Conservation (phyloP, 225 moss, liverwort and hornwort genomes). For the Climacium dendroides region DNA sequence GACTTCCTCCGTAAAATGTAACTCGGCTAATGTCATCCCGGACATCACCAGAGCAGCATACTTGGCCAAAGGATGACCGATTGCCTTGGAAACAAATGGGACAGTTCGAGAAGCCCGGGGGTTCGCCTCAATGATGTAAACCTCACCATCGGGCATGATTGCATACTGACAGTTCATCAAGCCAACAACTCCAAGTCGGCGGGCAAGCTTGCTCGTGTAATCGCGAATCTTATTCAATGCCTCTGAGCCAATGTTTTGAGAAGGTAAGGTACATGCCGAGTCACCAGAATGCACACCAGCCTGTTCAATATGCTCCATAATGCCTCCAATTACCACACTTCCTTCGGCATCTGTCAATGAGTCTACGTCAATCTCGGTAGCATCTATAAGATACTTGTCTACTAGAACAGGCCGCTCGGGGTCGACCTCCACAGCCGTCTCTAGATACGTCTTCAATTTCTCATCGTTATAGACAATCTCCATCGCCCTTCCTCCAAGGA, state of each 20-base stretch:
- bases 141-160: slow-evolving; percentile 53
- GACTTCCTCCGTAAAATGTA: slow-evolving; percentile 64
- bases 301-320: slow-evolving; percentile 99
- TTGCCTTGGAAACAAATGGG: slow-evolving; percentile 98
- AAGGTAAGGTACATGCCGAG: slow-evolving; percentile 81
- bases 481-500: slow-evolving; percentile 98
- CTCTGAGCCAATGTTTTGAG: slow-evolving; percentile 46
- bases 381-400: slow-evolving; percentile 85
- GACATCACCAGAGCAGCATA: slow-evolving; percentile 95
- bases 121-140: slow-evolving; percentile 94
- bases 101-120: slow-evolving; percentile 95
- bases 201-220: slow-evolving; percentile 68
- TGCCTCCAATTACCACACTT: slow-evolving; percentile 85
- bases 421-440: slow-evolving; percentile 95
- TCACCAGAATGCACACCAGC: slow-evolving; percentile 98
- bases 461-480: slow-evolving; percentile 92
- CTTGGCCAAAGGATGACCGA: slow-evolving; percentile 92
- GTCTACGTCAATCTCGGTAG: slow-evolving; percentile 90
- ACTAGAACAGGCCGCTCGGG: slow-evolving; percentile 92
- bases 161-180: slow-evolving; percentile 99
- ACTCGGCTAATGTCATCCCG: slow-evolving; percentile 48
- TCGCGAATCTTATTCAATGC: slow-evolving; percentile 60
- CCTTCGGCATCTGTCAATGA: slow-evolving; percentile 76
- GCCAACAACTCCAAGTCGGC: slow-evolving; percentile 69
- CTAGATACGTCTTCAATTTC: slow-evolving; percentile 74